Evolutionary conservation across 225 moss, liverwort and hornwort genomes (phyloP).

Genomic region (Climacium dendroides): DNA sequence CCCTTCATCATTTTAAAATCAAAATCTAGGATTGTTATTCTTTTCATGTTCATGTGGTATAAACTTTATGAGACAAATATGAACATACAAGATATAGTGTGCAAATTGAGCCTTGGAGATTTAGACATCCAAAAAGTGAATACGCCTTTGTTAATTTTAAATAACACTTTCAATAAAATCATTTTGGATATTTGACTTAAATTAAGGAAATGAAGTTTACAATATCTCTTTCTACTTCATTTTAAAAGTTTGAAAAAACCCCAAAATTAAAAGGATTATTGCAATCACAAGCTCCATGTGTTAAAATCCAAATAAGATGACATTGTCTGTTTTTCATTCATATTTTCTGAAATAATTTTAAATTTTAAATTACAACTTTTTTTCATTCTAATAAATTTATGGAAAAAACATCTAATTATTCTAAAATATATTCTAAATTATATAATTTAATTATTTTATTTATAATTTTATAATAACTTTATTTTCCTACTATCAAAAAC

Average conservation of each 20-base stretch:
- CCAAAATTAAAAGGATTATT: background rate
- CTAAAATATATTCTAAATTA: no score
- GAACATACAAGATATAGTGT: background rate
- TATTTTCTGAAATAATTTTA: no score
- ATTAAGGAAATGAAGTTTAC: background rate
- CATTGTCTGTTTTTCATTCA: no score
- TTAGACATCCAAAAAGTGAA: accelerated
- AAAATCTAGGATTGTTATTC: accelerated
- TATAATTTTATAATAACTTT: no score
- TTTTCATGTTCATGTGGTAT: background rate
- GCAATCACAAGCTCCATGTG: background rate
- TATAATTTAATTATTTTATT: no score
- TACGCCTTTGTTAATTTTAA: accelerated
- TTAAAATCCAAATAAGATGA: no score
- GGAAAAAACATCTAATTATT: accelerated
- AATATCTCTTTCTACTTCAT: background rate
- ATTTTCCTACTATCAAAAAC: no score
- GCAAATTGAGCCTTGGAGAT: background rate
- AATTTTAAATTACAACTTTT: no score
- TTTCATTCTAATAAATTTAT: no score
- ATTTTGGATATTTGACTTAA: background rate
- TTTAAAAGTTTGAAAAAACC: background rate
- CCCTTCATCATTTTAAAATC: background rate
- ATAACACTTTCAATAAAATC: background rate
- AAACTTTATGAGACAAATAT: background rate